These are phyloP conservation scores for Baeospora myosura DNA, from an alignment of 1,284 basidiomycete genomes.

Conservation along the genomic window DNA sequence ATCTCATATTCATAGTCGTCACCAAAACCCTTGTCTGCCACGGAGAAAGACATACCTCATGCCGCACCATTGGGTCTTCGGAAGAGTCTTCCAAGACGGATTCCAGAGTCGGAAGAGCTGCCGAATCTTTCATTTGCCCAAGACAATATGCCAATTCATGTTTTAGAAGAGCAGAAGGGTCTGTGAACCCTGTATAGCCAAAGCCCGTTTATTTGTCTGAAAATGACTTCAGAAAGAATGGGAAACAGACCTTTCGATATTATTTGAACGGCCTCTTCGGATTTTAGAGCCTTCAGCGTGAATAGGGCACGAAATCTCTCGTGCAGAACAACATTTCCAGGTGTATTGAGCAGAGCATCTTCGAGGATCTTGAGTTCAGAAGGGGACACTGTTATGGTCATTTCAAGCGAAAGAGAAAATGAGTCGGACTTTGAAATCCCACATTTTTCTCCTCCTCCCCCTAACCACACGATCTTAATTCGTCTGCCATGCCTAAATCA, in stretches of 20 bases:
- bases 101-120: conserved; percentile 78
- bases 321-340: conserved; percentile 73
- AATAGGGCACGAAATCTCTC: conserved; percentile 91
- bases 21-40: conserved; percentile 5
- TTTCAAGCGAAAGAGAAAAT: conserved; percentile 16
- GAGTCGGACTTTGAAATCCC: conserved; percentile 24
- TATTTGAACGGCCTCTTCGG: conserved; percentile 75
- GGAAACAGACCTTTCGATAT: conserved; percentile 71
- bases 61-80: conserved; percentile 96
- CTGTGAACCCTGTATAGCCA: conserved; percentile 68
- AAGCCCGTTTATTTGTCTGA: conserved; percentile 3
- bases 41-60: conserved; percentile 65
- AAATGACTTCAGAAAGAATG: conserved; percentile 1
- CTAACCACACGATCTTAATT: neutral
- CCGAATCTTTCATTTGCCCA: conserved; percentile 77
- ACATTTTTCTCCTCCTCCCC: neutral
- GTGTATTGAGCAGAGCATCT: conserved; percentile 68
- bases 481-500: conserved; percentile 74
- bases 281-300: conserved; percentile 83
- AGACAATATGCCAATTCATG: conserved; percentile 98
- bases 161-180: conserved; percentile 88
- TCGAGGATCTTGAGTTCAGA: conserved; percentile 53
- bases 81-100: conserved; percentile 60
- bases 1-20: conserved; percentile 13
- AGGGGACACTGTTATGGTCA: neutral